Evolutionary conservation across 495 filamentous ascomycete genomes (phyloP).

Genomic region (Annulohypoxylon stygium): DNA sequence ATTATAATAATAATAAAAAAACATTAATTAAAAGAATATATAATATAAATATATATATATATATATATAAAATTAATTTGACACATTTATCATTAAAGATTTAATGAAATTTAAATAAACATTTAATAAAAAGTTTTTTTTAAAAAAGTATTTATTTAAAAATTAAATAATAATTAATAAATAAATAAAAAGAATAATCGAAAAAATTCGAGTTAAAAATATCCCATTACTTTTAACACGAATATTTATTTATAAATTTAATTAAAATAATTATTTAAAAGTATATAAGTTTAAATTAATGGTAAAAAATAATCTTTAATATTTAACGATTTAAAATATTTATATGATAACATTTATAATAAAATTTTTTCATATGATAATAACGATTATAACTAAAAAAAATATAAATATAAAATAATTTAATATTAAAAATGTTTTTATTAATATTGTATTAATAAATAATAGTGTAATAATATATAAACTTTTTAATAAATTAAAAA

Average conservation of each 20-base stretch:
- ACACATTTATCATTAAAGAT: neutral
- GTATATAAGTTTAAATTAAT: neutral
- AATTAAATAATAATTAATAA: neutral
- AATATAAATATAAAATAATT: neutral
- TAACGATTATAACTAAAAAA: neutral
- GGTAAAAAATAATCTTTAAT: neutral
- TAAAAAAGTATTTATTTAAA: neutral
- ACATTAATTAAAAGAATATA: neutral
- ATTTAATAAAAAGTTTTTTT: neutral
- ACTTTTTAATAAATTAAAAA: neutral
- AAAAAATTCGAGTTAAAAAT: neutral
- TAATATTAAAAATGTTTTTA: conserved; percentile 1
- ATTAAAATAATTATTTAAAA: neutral
- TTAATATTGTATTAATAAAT: neutral
- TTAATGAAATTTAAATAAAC: neutral
- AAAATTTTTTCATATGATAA: neutral
- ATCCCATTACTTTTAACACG: neutral
- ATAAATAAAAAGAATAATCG: neutral
- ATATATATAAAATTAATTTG: neutral
- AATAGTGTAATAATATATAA: neutral
- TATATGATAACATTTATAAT: neutral
- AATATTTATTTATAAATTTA: neutral
- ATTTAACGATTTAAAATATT: neutral
- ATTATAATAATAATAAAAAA: conserved; percentile 1
- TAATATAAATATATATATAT: neutral